Evolutionary conservation across 2,329 filamentous ascomycete species (phyloP), one percentile per base, ranked within the genome.

Genomic region (Cercospora zeae-maydis): DNA sequence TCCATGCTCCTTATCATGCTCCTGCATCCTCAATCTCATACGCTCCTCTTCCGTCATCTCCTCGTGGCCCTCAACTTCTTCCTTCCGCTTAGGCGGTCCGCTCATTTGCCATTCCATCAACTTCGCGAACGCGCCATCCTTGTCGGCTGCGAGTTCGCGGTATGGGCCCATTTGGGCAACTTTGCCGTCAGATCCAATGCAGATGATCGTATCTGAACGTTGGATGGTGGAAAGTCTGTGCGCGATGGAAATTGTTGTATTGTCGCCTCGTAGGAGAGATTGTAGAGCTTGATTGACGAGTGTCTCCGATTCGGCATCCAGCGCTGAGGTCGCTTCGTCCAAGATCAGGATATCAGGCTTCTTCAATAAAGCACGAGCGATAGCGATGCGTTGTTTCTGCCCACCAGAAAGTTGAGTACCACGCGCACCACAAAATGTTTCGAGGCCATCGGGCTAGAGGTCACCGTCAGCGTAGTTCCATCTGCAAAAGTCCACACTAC

Each of bases 31-130:
- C 16, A 65, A 54, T 66, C 84, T 77, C 70, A 84, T 82, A 61
- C 83, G 77, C 65, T 85, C 82, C 42, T 80, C 68, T 34, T 70
- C 68, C 0, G 68, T 69, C 53, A 70, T 24, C 30, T 68, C 66
- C 9, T 66, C 56, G 51, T 67, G 57, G 63, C 67, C 55, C 69
- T 63, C 63, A 51, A 49, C 47, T 62, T 59, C 55, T 54, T 45
- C 52, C 31, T 67, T 66, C 16, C 36, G 64, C 24, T 36, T 59
- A 19, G 31, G 58, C 34, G 96, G 92, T 8, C 90, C 89, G 71
- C 85, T 95, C 86, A 98, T 90, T 79, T 99, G 95, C 93, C 93
- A 98, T 78, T 98, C 93, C 95, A 99, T 99, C 58, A 99, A 82
- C 78, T 90, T 95, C 71, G 88, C 93, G 74, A 99, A 99, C 1